These are phyloP conservation scores for Coemansia sp. DNA, from an alignment of 192 early-diverging fungal species.

Conservation along the genomic window DNA sequence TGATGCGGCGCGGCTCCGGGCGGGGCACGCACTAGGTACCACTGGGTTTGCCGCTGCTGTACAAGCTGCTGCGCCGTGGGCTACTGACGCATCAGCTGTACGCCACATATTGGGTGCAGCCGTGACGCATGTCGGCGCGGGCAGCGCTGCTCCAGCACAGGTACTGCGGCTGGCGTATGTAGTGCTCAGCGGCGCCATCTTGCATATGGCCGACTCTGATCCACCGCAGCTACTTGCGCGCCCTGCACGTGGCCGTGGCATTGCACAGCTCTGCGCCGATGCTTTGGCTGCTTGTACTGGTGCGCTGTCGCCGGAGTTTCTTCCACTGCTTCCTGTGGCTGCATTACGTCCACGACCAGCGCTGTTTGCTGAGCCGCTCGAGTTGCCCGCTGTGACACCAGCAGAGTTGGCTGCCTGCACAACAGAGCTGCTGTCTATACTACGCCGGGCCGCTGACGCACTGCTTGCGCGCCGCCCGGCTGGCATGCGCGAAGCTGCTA, in stretches of 20 bases:
- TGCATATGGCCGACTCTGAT: constrained; percentile 4
- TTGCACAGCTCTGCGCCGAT: constrained; percentile 24
- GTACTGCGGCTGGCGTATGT: constrained; percentile 28
- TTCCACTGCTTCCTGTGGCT: constrained; percentile 6
- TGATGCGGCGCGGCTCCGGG: neutral
- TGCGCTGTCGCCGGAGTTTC: constrained; percentile 1
- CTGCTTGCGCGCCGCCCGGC: constrained; percentile 22
- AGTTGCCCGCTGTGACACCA: neutral
- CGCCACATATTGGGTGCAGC: neutral
- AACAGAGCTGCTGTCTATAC: constrained; percentile 6
- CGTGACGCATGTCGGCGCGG: neutral
- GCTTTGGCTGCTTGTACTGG: constrained; percentile 20
- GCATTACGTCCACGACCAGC: constrained; percentile 10
- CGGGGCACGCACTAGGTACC: neutral
- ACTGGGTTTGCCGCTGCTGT: neutral
- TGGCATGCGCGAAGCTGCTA: constrained; percentile 14
- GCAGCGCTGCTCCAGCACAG: neutral
- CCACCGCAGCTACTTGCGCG: constrained; percentile 2
- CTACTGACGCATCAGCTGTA: neutral
- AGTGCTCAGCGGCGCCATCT: constrained; percentile 25
- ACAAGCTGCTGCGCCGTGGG: neutral
- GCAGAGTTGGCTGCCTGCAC: neutral
- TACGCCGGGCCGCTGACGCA: constrained; percentile 12
- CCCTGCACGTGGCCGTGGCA: constrained; percentile 17
- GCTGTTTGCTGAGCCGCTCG: neutral